Conservation (phyloP, 2,329 filamentous ascomycete species). For the Cladophialophora immunda region DNA sequence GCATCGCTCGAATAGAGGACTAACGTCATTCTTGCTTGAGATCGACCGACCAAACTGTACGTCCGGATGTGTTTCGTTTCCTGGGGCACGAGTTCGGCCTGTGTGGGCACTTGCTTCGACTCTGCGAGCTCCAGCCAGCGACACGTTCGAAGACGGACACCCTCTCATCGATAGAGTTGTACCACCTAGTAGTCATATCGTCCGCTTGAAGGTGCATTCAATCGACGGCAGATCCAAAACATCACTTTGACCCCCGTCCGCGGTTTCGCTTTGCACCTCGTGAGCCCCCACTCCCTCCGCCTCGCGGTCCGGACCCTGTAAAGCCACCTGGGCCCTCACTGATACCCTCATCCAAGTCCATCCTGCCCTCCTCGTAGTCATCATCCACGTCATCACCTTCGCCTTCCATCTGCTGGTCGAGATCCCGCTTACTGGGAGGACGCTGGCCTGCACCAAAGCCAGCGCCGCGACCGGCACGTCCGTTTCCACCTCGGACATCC, state of each 20-base stretch:
- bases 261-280: conserved; percentile 40
- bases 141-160: not conserved
- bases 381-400: conserved; percentile 44
- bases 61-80: not conserved
- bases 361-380: conserved; percentile 35
- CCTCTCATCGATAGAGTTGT: not conserved
- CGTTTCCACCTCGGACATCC: conserved; percentile 26
- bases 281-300: conserved; percentile 15
- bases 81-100: not conserved
- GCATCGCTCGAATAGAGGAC: not conserved
- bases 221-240: not conserved
- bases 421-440: conserved; percentile 52
- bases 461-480: conserved; percentile 13
- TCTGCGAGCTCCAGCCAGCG: not conserved
- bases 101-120: not conserved
- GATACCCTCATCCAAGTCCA: conserved; percentile 44
- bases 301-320: conserved; percentile 1
- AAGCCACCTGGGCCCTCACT: conserved; percentile 29
- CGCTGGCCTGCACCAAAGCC: conserved; percentile 11
- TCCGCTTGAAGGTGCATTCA: not conserved
- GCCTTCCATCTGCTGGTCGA: conserved; percentile 49
- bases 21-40: not conserved
- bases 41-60: not conserved
- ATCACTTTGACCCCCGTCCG: conserved; percentile 34
- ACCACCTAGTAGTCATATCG: not conserved